Evolutionary conservation across 129 eudicot species (phyloP), one percentile per base, ranked within the genome.

Genomic region (Mikania micrantha): DNA sequence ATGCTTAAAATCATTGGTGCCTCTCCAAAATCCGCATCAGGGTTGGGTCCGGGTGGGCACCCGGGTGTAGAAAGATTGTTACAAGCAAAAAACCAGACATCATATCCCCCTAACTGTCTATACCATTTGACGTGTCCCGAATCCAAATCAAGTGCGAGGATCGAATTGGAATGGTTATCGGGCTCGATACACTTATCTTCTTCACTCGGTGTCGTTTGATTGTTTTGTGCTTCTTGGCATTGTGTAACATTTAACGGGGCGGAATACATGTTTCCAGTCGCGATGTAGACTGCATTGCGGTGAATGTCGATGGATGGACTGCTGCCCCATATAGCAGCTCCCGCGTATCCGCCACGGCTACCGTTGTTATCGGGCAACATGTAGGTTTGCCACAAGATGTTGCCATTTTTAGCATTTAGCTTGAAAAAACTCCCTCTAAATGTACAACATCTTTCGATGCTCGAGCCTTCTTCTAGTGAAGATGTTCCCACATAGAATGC

Each of bases 301-400:
- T 3, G 13, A 7, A 73, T 40, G 68, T 82, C 91, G 17, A 86
- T 84, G 57, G 97, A 44, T 2, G 91, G 95, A 66, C 90, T 90
- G 62, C 95, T 90, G 7, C 96, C 95, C 96, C 95, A 86, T 74
- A 90, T 77, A 22, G 76, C 84, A 0, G 82, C 96, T 22, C 90
- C 96, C 0, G 95, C 64, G 9, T 82, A 90, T 10, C 80, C 86
- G 5, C 81, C 76, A 1, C 63, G 59, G 53, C 73, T 75, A 41
- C 86, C 86, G 7, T 90, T 83, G 58, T 90, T 86, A 54, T 90
- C 85, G 0, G 96, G 96, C 3, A 90, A 71, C 31, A 88, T 90
- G 60, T 81, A 86, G 66, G 88, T 84, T 40, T 78, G 87, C 95
- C 96, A 86, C 12, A 90, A 1, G 36, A 89, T 77, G 16, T 21